Evolutionary conservation across 208 protist genomes (phyloP).

Genomic region (Crithidia expoeki): DNA sequence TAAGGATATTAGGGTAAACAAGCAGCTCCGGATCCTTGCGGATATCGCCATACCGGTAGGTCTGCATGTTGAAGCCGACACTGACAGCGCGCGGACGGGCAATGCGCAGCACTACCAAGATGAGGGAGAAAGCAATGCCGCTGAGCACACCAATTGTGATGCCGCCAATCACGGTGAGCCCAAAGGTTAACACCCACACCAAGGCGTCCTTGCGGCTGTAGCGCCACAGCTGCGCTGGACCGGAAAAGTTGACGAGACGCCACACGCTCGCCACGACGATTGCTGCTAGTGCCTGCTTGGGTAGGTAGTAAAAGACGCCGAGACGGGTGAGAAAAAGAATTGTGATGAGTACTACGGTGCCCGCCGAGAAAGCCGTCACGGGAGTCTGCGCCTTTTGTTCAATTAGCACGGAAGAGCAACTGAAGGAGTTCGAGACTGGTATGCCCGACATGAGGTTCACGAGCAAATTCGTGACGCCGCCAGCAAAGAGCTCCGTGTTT

Average conservation of each 20-base stretch:
- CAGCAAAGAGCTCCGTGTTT: slow-evolving; percentile 58
- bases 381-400: slow-evolving; percentile 53
- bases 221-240: slow-evolving; percentile 39
- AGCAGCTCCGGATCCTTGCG: slow-evolving; percentile 62
- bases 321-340: slow-evolving; percentile 50
- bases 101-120: slow-evolving; percentile 64
- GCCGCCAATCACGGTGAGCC: slow-evolving; percentile 53
- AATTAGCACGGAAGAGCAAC: slow-evolving; percentile 55
- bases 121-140: slow-evolving; percentile 54
- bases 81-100: slow-evolving; percentile 53
- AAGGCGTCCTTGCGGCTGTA: slow-evolving; percentile 59
- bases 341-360: slow-evolving; percentile 48
- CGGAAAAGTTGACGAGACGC: slow-evolving; percentile 57
- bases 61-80: slow-evolving; percentile 62
- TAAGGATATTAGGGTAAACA: slow-evolving; percentile 63
- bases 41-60: slow-evolving; percentile 53
- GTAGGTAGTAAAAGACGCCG: slow-evolving; percentile 62
- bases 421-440: slow-evolving; percentile 62
- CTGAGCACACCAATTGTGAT: slow-evolving; percentile 60
- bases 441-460: slow-evolving; percentile 57
- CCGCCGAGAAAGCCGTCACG: slow-evolving; percentile 44
- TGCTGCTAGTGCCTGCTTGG: slow-evolving; percentile 58
- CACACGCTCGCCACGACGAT: slow-evolving; percentile 58
- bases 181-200: slow-evolving; percentile 63
- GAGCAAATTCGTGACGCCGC: slow-evolving; percentile 47